Evolutionary conservation across 495 filamentous ascomycete genomes (phyloP).

Genomic region (Annulohypoxylon moriforme): DNA sequence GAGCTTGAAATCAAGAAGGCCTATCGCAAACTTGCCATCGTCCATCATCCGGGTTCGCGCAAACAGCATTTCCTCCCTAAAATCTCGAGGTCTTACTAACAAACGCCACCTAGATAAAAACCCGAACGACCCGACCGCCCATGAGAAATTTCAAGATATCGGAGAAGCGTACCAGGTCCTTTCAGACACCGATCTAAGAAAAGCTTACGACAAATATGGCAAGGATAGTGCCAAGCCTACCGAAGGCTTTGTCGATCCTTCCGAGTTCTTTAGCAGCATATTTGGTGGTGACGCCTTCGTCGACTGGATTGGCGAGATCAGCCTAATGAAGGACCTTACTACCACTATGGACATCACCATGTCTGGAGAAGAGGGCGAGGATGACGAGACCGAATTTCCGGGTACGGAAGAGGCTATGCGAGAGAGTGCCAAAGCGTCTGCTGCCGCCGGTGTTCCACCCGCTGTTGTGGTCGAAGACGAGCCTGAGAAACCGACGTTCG

Average conservation of each 20-base stretch:
- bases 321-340: conserved; percentile 89
- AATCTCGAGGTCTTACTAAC: conserved; percentile 1
- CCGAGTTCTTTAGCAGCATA: conserved; percentile 98
- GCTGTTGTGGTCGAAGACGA: conserved; percentile 62
- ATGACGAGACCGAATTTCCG: conserved; percentile 57
- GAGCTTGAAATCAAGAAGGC: conserved; percentile 99
- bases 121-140: conserved; percentile 93
- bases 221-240: conserved; percentile 90
- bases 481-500: conserved; percentile 39
- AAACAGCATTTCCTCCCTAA: background rate
- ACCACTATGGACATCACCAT: conserved; percentile 92
- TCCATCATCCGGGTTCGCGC: conserved; percentile 67
- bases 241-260: conserved; percentile 93
- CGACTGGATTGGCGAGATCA: conserved; percentile 91
- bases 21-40: conserved; percentile 95
- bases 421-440: conserved; percentile 57
- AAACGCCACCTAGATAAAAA: conserved; percentile 82
- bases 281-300: conserved; percentile 97
- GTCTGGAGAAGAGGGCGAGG: conserved; percentile 60
- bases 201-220: conserved; percentile 94
- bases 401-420: conserved; percentile 53
- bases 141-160: conserved; percentile 92
- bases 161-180: conserved; percentile 99
- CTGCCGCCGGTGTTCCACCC: conserved; percentile 39
- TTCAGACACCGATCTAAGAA: conserved; percentile 84